Percentiles rank a stretch among this genome's conserved stretches.
Evolutionary conservation across 164 flowering plant genomes (phyloP).

Genomic region (Kingdonia uniflora): DNA sequence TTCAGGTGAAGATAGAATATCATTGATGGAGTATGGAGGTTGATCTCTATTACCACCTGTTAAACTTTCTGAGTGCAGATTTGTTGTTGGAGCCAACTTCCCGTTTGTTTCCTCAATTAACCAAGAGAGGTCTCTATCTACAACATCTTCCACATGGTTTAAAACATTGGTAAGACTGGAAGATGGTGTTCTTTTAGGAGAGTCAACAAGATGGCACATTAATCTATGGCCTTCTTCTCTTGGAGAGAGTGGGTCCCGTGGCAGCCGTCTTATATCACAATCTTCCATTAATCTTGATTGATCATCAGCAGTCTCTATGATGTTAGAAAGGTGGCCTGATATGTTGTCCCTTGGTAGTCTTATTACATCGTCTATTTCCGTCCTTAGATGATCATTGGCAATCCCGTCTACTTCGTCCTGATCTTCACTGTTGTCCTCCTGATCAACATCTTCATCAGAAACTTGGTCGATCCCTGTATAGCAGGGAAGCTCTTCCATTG

Average conservation of each 20-base stretch:
- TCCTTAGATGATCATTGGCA: not conserved
- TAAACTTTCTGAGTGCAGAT: not conserved
- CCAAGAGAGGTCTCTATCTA: slow-evolving; percentile 2
- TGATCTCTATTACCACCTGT: slow-evolving; percentile 4
- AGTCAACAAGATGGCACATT: slow-evolving; percentile 6
- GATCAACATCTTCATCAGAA: slow-evolving; percentile 20
- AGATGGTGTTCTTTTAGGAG: slow-evolving; percentile 2
- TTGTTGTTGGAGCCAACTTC: slow-evolving; percentile 4
- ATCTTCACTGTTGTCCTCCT: not conserved
- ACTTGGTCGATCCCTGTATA: slow-evolving; percentile 17
- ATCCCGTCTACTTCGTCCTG: slow-evolving; percentile 17
- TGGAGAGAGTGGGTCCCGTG: slow-evolving; percentile 3
- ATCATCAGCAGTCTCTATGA: slow-evolving; percentile 4
- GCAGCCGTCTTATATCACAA: slow-evolving; percentile 3
- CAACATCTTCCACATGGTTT: slow-evolving; percentile 4
- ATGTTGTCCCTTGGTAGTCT: not conserved
- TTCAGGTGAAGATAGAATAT: not conserved
- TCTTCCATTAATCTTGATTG: slow-evolving; percentile 8
- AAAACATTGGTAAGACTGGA: not conserved
- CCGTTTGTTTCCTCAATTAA: slow-evolving; percentile 1
- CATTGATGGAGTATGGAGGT: not conserved
- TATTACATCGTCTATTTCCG: too few species aligned
- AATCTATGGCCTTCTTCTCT: slow-evolving; percentile 4
- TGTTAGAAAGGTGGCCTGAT: slow-evolving; percentile 1
- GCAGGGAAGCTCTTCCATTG: slow-evolving; percentile 82